phyloP scores from a whole-genome alignment of 2,329 filamentous ascomycete genomes.

The Nigrograna mackinnonii region DNA sequence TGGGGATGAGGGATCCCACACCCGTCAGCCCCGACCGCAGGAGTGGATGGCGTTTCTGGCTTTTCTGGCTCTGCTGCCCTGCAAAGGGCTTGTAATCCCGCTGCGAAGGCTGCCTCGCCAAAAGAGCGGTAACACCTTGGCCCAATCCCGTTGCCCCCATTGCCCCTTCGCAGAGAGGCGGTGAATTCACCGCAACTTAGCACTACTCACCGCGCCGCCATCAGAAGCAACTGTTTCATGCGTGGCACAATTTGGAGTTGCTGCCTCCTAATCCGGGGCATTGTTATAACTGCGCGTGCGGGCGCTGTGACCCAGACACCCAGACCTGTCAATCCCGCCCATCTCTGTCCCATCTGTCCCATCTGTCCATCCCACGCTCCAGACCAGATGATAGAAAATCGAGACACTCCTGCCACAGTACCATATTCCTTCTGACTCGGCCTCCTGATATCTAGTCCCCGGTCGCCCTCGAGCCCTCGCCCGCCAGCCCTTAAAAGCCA shows the following conservation, averaged over 20 bases:
- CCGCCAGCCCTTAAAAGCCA: conserved; percentile 1
- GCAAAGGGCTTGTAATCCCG: too few species aligned
- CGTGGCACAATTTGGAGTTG: too few species aligned
- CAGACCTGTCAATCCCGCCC: conserved; percentile 1
- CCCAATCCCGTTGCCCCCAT: conserved; percentile 24
- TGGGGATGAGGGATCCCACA: too few species aligned
- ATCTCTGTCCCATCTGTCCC: neutral
- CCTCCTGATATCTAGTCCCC: conserved; percentile 29
- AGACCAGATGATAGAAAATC: conserved; percentile 35
- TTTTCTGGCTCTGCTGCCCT: too few species aligned
- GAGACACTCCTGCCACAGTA: conserved; percentile 21
- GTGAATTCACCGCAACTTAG: conserved; percentile 33
- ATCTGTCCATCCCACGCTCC: conserved; percentile 28
- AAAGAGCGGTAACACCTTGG: conserved; percentile 12
- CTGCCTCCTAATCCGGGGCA: too few species aligned
- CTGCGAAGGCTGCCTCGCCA: conserved; percentile 5
- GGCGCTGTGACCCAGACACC: neutral
- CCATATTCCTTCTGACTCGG: conserved; percentile 36
- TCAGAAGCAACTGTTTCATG: conserved; percentile 36
- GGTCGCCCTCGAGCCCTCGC: conserved; percentile 3
- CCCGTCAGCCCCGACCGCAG: conserved; percentile 12
- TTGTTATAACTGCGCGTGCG: conserved; percentile 11
- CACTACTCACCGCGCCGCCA: conserved; percentile 7
- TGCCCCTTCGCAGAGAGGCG: too few species aligned
- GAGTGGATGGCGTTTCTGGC: conserved; percentile 18